Conservation (phyloP, 2,329 filamentous ascomycete species). For the Diaporthe ilicicola region DNA sequence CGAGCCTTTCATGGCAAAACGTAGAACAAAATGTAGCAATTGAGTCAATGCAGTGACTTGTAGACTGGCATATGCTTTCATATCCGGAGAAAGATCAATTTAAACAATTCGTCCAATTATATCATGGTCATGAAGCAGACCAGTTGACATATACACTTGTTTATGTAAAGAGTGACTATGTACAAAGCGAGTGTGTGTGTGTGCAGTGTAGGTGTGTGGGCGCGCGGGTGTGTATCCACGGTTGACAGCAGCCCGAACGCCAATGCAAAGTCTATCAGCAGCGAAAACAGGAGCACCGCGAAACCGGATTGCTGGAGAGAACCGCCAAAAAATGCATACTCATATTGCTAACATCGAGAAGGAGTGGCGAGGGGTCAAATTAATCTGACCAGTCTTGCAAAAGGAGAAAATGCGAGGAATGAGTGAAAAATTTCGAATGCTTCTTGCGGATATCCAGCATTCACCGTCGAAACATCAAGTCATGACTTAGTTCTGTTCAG, state of each 20-base stretch:
- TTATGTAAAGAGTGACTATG: not conserved
- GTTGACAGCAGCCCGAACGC: not conserved
- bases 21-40: too few species aligned
- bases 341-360: not conserved
- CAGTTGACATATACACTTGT: not conserved
- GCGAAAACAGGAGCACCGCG: too few species aligned
- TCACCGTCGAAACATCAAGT: not conserved
- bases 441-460: not conserved
- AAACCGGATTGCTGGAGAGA: too few species aligned
- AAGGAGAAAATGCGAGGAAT: not conserved
- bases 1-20: too few species aligned
- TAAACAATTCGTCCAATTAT: not conserved
- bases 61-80: too few species aligned
- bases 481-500: not conserved
- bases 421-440: not conserved
- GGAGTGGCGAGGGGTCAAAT: not conserved
- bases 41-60: too few species aligned
- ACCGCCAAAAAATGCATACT: not conserved
- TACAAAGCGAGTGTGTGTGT: slow-evolving; percentile 16
- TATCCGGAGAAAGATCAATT: too few species aligned
- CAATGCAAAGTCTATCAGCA: not conserved
- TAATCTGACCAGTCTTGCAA: not conserved
- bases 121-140: not conserved
- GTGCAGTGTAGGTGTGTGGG: too few species aligned
- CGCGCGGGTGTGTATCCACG: not conserved